phyloP scores from a whole-genome alignment of 495 filamentous ascomycete species.

The Friedmanniomyces simplex region DNA sequence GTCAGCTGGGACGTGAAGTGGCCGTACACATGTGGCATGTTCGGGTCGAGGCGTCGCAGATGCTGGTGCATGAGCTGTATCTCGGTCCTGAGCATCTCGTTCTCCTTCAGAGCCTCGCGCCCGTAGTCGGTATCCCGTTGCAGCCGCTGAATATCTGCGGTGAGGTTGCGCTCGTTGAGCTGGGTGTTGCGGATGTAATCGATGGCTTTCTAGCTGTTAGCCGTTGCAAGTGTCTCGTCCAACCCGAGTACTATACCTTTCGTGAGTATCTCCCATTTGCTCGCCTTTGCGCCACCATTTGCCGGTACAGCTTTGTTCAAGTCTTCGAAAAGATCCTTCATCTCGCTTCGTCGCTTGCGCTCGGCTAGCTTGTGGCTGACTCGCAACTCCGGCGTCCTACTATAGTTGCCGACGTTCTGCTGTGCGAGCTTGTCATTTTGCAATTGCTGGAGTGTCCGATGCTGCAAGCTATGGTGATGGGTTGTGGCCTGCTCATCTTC shows the following conservation, averaged over 20 bases:
- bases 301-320: slow-evolving; percentile 73
- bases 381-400: slow-evolving; percentile 85
- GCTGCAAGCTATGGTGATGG: slow-evolving; percentile 36
- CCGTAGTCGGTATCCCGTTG: slow-evolving; percentile 15
- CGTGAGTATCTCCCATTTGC: slow-evolving; percentile 98
- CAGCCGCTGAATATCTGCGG: slow-evolving; percentile 11
- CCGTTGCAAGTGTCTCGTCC: neutral
- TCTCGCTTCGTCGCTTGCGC: slow-evolving; percentile 89
- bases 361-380: slow-evolving; percentile 95
- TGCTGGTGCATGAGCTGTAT: slow-evolving; percentile 23
- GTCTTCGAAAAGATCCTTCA: slow-evolving; percentile 94
- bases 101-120: slow-evolving; percentile 19
- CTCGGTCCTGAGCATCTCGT: slow-evolving; percentile 23
- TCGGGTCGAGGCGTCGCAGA: slow-evolving; percentile 18
- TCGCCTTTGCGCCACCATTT: slow-evolving; percentile 82
- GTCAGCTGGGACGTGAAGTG: slow-evolving; percentile 17
- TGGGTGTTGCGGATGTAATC: slow-evolving; percentile 21
- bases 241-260: slow-evolving; percentile 52
- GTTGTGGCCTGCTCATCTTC: slow-evolving; percentile 31
- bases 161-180: slow-evolving; percentile 7
- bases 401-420: slow-evolving; percentile 48
- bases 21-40: slow-evolving; percentile 21
- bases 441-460: slow-evolving; percentile 27
- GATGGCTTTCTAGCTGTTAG: slow-evolving; percentile 16
- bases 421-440: slow-evolving; percentile 24